Evolutionary conservation across 148 eudicot species (phyloP).

Genomic region (Vaccinium darrowii): DNA sequence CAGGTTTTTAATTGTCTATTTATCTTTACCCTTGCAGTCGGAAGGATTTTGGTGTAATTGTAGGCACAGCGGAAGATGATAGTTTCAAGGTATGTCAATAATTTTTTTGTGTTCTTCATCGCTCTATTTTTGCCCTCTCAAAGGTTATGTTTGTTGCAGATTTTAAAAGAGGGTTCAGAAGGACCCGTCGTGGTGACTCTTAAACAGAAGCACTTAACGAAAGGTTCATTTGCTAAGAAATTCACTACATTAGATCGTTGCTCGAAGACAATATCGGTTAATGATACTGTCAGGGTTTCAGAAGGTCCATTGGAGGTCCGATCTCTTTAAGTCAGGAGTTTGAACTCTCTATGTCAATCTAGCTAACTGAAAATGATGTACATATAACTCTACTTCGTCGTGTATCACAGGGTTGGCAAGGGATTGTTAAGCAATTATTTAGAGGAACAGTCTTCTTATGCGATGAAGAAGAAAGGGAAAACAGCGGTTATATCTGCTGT

Average conservation of each 20-base stretch:
- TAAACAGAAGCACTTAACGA: conserved; percentile 51
- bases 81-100: conserved; percentile 56
- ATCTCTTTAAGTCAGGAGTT: conserved; percentile 4
- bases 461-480: conserved; percentile 71
- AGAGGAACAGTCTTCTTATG: conserved; percentile 64
- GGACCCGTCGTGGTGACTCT: conserved; percentile 51
- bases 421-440: conserved; percentile 76
- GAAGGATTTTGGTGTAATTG: conserved; percentile 81
- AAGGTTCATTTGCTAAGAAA: conserved; percentile 64
- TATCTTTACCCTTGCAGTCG: conserved; percentile 43
- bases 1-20: conserved; percentile 36
- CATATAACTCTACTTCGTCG: not conserved
- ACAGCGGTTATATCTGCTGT: conserved; percentile 67
- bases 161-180: conserved; percentile 69
- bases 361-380: not conserved
- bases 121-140: conserved; percentile 6
- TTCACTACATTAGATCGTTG: conserved; percentile 75
- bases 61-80: conserved; percentile 80
- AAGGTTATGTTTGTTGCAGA: conserved; percentile 34
- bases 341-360: not conserved
- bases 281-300: conserved; percentile 55
- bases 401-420: conserved; percentile 66
- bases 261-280: conserved; percentile 58
- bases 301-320: conserved; percentile 86
- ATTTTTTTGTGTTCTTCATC: not conserved